These are phyloP conservation scores for Isatis tinctoria DNA, from an alignment of 345 rosid species.

Conservation along the genomic window DNA sequence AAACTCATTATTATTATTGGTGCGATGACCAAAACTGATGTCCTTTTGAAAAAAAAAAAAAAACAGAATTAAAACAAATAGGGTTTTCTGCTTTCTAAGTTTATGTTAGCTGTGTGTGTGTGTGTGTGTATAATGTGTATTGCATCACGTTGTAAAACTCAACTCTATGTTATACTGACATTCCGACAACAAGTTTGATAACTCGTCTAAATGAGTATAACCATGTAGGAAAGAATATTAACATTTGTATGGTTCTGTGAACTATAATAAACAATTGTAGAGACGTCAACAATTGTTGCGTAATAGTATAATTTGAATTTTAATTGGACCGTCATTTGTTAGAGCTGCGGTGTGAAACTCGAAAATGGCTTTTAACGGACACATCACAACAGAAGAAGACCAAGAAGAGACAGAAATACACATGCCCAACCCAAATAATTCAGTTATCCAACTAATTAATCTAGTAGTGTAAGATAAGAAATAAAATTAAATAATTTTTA, in stretches of 20 bases:
- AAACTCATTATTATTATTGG: background rate
- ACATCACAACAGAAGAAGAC: constrained; percentile 14
- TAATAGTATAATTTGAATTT: background rate
- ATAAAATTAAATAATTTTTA: background rate
- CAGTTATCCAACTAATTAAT: constrained; percentile 34
- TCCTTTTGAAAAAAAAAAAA: background rate
- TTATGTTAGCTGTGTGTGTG: background rate
- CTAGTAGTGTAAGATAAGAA: too few species aligned
- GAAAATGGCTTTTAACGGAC: constrained; percentile 3
- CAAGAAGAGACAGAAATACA: constrained; percentile 7
- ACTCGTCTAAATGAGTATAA: background rate
- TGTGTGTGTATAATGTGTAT: background rate
- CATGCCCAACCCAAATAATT: constrained; percentile 29
- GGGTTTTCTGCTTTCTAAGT: background rate
- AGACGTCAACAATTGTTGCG: background rate
- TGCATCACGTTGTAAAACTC: background rate
- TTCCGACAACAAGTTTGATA: background rate
- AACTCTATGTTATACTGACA: background rate
- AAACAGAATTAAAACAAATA: background rate
- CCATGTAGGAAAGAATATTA: background rate
- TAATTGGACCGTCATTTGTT: constrained; percentile 2
- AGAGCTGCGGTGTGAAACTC: background rate
- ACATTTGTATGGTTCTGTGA: background rate
- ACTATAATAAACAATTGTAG: background rate
- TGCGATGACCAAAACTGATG: background rate